These are phyloP conservation scores for Penicillium fimorum DNA, from an alignment of 495 filamentous ascomycete genomes.

Conservation along the genomic window DNA sequence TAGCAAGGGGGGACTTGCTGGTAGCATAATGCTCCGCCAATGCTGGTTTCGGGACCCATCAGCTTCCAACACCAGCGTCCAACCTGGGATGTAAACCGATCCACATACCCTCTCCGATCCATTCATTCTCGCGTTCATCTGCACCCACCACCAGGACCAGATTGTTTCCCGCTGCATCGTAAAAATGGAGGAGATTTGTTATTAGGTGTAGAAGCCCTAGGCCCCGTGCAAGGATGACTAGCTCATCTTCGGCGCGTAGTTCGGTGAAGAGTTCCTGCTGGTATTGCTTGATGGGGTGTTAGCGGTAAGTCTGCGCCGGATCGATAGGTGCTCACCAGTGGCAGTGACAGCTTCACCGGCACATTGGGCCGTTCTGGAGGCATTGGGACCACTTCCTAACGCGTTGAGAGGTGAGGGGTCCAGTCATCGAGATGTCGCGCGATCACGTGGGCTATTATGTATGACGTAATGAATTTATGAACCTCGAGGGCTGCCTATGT, in stretches of 20 bases:
- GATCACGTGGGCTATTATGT: constrained; percentile 40
- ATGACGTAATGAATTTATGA: constrained; percentile 32
- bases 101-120: constrained; percentile 73
- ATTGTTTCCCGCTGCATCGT: constrained; percentile 94
- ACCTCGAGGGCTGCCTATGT: background rate
- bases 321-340: constrained; percentile 59
- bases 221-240: constrained; percentile 86
- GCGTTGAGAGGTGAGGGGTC: constrained; percentile 18
- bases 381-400: constrained; percentile 47
- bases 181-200: constrained; percentile 92
- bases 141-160: constrained; percentile 87
- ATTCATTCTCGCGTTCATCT: constrained; percentile 88
- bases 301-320: constrained; percentile 18
- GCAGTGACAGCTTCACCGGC: constrained; percentile 89
- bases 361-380: constrained; percentile 56
- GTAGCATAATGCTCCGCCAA: constrained; percentile 91
- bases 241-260: constrained; percentile 86
- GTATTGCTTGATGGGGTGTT: constrained; percentile 54
- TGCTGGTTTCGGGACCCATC: constrained; percentile 41
- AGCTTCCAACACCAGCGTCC: background rate
- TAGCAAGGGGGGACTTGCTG: constrained; percentile 70
- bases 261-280: constrained; percentile 92
- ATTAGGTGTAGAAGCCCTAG: constrained; percentile 86
- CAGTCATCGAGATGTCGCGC: constrained; percentile 15
- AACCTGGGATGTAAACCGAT: background rate